Evolutionary conservation across 2,329 filamentous ascomycete species (phyloP).

Genomic region (Arthrobotrys iridis): DNA sequence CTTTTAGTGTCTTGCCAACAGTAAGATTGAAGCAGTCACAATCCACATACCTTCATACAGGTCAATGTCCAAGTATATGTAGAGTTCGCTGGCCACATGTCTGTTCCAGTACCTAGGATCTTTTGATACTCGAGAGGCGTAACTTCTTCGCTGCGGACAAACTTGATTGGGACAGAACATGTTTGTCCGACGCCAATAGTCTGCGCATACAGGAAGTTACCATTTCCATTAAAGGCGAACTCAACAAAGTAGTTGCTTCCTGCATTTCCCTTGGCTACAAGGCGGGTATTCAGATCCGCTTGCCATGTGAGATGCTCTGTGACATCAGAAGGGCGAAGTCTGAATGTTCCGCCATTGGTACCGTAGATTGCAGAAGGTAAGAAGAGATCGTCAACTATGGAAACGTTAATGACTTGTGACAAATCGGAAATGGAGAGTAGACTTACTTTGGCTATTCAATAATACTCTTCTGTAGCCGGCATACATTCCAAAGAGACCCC

Average conservation of each 20-base stretch:
- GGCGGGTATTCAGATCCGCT: constrained; percentile 63
- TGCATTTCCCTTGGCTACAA: constrained; percentile 61
- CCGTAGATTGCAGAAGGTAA: constrained; percentile 63
- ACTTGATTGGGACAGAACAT: constrained; percentile 56
- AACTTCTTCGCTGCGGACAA: constrained; percentile 58
- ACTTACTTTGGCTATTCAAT: constrained; percentile 56
- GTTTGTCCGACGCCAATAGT: constrained; percentile 57
- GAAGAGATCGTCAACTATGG: constrained; percentile 28
- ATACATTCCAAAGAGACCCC: constrained; percentile 35
- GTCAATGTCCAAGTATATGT: constrained; percentile 26
- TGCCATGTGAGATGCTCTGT: constrained; percentile 64
- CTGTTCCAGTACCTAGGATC: constrained; percentile 65
- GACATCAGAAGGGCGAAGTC: constrained; percentile 65
- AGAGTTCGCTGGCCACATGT: constrained; percentile 64
- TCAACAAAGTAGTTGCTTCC: constrained; percentile 68
- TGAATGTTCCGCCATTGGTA: constrained; percentile 66
- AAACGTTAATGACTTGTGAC: constrained; percentile 46
- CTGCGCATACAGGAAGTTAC: constrained; percentile 63
- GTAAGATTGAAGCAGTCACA: background rate
- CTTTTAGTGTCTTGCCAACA: background rate
- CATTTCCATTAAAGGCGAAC: constrained; percentile 69
- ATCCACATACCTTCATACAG: constrained; percentile 33
- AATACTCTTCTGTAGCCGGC: constrained; percentile 61
- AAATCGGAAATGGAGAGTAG: constrained; percentile 29
- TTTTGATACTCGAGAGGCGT: constrained; percentile 64